Conservation (phyloP, 2,329 filamentous ascomycete genomes). For the Cladosporium sp. region DNA sequence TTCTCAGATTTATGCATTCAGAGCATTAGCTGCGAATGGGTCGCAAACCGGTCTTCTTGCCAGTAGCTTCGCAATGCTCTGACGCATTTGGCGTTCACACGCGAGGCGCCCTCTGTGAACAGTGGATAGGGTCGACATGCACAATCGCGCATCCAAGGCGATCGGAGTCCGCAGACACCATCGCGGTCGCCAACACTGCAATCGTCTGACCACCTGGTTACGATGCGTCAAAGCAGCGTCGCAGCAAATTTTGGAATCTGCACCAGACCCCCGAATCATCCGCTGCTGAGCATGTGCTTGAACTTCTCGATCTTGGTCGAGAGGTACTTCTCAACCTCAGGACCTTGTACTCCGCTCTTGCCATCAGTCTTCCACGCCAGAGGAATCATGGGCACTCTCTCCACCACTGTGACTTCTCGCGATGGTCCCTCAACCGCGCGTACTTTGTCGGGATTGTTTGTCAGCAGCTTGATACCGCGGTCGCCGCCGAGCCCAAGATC, state of each 20-base stretch:
- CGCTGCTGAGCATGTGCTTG: slow-evolving; percentile 50
- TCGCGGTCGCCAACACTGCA: background rate
- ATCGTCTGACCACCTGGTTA: background rate
- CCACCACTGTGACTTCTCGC: slow-evolving; percentile 81
- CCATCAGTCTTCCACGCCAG: slow-evolving; percentile 83
- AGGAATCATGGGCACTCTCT: slow-evolving; percentile 93
- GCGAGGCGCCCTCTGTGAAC: background rate
- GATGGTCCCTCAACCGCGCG: slow-evolving; percentile 90
- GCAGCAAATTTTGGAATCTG: background rate
- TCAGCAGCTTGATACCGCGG: slow-evolving; percentile 76
- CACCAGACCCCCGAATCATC: background rate
- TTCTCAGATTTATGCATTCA: background rate
- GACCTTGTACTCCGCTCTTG: slow-evolving; percentile 77
- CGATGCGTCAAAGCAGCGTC: background rate
- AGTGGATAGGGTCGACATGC: background rate
- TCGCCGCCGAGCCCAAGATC: slow-evolving; percentile 76
- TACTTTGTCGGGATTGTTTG: slow-evolving; percentile 98
- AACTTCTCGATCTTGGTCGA: slow-evolving; percentile 75
- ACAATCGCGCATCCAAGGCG: background rate
- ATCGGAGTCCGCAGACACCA: background rate
- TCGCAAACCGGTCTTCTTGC: background rate
- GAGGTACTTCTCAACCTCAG: slow-evolving; percentile 90
- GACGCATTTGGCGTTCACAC: background rate
- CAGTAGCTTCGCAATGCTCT: background rate
- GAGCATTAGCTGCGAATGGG: background rate